These are phyloP conservation scores for Ceratocystis destructans DNA, from an alignment of 2,329 filamentous ascomycete species.

Conservation along the genomic window DNA sequence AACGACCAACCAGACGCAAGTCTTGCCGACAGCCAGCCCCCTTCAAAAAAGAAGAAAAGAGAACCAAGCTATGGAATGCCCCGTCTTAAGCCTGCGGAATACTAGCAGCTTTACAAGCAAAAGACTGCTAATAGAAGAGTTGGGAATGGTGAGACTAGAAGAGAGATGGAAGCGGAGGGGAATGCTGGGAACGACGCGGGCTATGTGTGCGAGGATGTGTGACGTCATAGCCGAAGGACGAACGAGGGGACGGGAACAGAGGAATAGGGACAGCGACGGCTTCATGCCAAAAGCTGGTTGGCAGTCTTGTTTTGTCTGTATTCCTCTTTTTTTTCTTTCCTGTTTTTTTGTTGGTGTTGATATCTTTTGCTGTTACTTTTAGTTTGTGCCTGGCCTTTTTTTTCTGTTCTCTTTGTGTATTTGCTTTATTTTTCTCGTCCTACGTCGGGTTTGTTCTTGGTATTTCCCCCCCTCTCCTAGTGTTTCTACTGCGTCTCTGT, in stretches of 20 bases:
- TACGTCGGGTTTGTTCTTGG: background rate
- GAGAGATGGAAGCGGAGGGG: background rate
- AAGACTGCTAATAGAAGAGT: too few relatives aligned
- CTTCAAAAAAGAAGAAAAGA: background rate
- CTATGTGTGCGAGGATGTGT: background rate
- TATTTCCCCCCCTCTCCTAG: background rate
- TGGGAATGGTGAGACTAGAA: background rate
- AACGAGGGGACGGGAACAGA: background rate
- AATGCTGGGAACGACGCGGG: background rate
- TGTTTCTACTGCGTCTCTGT: background rate
- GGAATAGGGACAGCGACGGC: background rate
- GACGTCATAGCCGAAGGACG: background rate
- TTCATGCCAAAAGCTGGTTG: background rate
- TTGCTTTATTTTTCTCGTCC: background rate
- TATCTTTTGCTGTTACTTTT: constrained; percentile 10
- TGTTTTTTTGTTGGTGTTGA: constrained; percentile 8
- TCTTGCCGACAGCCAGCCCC: background rate
- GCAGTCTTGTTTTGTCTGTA: background rate
- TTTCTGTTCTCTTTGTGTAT: constrained; percentile 11
- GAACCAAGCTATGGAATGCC: too few relatives aligned
- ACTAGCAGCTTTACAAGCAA: too few relatives aligned
- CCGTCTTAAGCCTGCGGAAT: too few relatives aligned
- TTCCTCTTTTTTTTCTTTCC: constrained; percentile 1
- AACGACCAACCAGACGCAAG: background rate
- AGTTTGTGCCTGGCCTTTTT: constrained; percentile 1